These are phyloP conservation scores for Aspergillus homomorphus DNA, from an alignment of 495 filamentous ascomycete genomes.

Conservation along the genomic window DNA sequence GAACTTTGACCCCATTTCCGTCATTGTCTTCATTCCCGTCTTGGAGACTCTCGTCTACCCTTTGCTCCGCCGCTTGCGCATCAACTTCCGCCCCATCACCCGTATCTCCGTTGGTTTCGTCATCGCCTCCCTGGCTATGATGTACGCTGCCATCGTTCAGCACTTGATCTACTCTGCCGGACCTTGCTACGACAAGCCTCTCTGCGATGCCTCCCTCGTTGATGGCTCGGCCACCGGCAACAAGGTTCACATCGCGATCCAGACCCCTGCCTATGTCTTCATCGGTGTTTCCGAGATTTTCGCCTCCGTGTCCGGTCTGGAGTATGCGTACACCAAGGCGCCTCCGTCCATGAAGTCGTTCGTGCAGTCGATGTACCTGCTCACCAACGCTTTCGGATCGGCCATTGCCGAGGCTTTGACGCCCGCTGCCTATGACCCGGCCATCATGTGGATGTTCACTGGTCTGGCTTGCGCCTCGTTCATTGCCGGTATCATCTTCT, in stretches of 20 bases:
- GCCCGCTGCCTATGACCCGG: slow-evolving; percentile 65
- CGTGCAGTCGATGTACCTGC: slow-evolving; percentile 69
- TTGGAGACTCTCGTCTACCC: slow-evolving; percentile 69
- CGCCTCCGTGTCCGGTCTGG: slow-evolving; percentile 64
- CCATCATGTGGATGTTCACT: slow-evolving; percentile 67
- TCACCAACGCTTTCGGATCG: slow-evolving; percentile 68
- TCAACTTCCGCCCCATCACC: slow-evolving; percentile 68
- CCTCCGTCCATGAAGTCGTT: slow-evolving; percentile 81
- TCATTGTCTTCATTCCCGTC: slow-evolving; percentile 70
- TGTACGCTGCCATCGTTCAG: slow-evolving; percentile 67
- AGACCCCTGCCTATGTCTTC: slow-evolving; percentile 66
- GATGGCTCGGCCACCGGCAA: slow-evolving; percentile 39
- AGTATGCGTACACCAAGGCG: slow-evolving; percentile 83
- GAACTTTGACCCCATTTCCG: slow-evolving; percentile 73
- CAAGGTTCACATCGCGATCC: slow-evolving; percentile 62
- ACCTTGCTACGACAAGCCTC: slow-evolving; percentile 46
- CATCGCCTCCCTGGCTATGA: slow-evolving; percentile 61
- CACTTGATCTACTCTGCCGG: slow-evolving; percentile 63
- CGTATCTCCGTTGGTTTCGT: slow-evolving; percentile 73
- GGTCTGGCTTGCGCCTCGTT: slow-evolving; percentile 52
- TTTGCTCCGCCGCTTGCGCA: slow-evolving; percentile 56
- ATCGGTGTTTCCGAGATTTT: slow-evolving; percentile 74
- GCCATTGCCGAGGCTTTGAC: slow-evolving; percentile 70
- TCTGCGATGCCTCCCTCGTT: slow-evolving; percentile 30
- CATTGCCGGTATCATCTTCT: slow-evolving; percentile 46